These are phyloP conservation scores for Kokia cookei DNA, from an alignment of 441 rosid genomes.

Conservation along the genomic window DNA sequence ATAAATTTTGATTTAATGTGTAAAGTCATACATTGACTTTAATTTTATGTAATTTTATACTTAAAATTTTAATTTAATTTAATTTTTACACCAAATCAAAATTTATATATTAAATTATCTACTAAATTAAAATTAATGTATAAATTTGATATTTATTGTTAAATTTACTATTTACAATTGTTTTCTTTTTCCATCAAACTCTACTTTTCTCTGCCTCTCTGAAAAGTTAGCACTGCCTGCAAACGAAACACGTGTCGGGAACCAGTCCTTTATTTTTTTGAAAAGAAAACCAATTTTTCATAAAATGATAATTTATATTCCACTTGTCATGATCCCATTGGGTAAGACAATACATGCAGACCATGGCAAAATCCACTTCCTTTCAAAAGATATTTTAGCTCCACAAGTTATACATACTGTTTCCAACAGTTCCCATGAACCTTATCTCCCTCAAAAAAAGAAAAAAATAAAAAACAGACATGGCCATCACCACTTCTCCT, in stretches of 20 bases:
- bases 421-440: neutral
- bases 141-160: no score
- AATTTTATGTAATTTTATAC: no score
- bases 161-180: no score
- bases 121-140: no score
- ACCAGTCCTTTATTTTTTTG: neutral
- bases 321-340: neutral
- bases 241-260: neutral
- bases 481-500: conserved; percentile 46
- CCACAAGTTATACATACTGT: neutral
- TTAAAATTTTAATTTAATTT: no score
- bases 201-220: neutral
- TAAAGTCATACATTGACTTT: no score
- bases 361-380: neutral
- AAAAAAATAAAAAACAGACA: neutral
- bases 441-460: neutral
- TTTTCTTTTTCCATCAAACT: neutral
- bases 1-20: fast-evolving
- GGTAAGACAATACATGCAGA: neutral
- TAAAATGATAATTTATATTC: neutral
- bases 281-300: neutral
- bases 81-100: no score
- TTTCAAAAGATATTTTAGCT: neutral
- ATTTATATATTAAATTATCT: no score
- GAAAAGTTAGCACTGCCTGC: neutral